phyloP scores from a whole-genome alignment of 2,329 filamentous ascomycete genomes.

The Claviceps sp. region DNA sequence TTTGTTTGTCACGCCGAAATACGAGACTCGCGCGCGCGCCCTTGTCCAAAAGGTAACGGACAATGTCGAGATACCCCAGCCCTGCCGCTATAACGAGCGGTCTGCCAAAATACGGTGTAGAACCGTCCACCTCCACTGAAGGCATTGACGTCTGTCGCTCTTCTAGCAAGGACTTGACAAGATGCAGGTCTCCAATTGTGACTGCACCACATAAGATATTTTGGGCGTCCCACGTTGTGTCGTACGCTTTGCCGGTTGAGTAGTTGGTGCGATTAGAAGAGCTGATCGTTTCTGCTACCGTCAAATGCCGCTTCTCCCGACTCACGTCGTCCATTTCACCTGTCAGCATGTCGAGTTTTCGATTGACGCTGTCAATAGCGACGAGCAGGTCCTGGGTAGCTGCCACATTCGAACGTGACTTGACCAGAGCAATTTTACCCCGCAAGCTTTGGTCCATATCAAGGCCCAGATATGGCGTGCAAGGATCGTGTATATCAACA shows the following conservation, averaged over 20 bases:
- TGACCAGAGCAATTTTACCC: not conserved
- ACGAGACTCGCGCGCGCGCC: not conserved
- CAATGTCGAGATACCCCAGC: not conserved
- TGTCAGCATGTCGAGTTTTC: not conserved
- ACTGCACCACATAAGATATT: not conserved
- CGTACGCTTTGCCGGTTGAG: not conserved
- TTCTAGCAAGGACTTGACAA: not conserved
- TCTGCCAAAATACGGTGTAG: not conserved
- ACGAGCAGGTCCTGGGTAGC: not conserved
- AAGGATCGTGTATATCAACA: not conserved
- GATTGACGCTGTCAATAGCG: not conserved
- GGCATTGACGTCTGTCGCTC: not conserved
- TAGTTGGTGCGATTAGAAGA: not conserved
- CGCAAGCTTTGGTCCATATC: not conserved
- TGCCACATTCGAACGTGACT: not conserved
- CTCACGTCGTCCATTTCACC: not conserved
- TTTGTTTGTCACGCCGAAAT: not conserved
- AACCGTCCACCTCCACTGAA: not conserved
- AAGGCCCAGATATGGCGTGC: not conserved
- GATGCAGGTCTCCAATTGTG: not conserved
- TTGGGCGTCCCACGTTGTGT: not conserved
- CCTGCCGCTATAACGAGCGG: not conserved
- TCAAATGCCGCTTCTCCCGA: not conserved
- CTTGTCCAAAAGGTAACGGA: not conserved
- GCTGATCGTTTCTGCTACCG: not conserved